Conservation (phyloP, 441 rosid species). For the Theobroma grandiflorum region DNA sequence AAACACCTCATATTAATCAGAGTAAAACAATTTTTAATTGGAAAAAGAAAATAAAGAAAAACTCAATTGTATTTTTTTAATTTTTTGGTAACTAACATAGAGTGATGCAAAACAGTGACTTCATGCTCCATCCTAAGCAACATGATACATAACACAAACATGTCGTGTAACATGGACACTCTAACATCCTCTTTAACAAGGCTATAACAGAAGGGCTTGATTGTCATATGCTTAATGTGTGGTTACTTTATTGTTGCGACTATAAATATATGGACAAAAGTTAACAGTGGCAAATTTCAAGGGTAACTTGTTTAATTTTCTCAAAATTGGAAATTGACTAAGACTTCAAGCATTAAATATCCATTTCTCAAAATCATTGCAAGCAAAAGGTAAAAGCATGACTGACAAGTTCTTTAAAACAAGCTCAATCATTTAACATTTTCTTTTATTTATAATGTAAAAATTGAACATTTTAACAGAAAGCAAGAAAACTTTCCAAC, state of each 20-base stretch:
- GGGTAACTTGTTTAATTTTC: background rate
- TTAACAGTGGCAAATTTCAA: background rate
- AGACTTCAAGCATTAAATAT: no score
- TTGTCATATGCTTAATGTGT: background rate
- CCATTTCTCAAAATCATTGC: background rate
- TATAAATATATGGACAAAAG: background rate
- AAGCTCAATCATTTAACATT: background rate
- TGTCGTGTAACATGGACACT: background rate
- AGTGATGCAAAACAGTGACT: background rate
- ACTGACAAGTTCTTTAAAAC: background rate
- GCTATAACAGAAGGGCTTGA: background rate
- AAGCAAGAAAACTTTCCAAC: constrained; percentile 11
- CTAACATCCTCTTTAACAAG: background rate
- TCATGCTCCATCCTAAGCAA: background rate
- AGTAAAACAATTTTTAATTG: constrained; percentile 12
- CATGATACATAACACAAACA: background rate
- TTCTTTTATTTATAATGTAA: constrained; percentile 7
- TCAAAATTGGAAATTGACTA: background rate
- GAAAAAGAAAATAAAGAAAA: constrained; percentile 10
- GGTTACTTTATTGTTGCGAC: constrained; percentile 2
- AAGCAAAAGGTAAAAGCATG: background rate
- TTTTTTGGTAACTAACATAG: background rate
- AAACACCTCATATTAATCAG: background rate
- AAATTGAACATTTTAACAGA: background rate
- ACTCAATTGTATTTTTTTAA: constrained; percentile 2